These are phyloP conservation scores for Erucastrum elatum DNA, from an alignment of 345 rosid genomes.

Conservation along the genomic window DNA sequence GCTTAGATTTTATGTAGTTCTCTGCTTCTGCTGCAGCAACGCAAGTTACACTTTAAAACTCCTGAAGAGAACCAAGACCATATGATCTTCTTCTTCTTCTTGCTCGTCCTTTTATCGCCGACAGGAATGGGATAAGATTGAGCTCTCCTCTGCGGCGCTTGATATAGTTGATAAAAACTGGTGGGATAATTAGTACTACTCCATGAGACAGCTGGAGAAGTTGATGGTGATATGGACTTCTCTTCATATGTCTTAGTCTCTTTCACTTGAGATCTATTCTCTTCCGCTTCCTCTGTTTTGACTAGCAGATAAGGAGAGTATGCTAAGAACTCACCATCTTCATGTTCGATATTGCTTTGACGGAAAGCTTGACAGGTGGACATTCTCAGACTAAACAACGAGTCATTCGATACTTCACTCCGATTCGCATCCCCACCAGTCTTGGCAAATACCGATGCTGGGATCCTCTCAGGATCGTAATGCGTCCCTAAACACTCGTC, in stretches of 20 bases:
- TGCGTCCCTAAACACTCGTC: background rate
- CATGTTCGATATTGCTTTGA: background rate
- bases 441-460: slow-evolving; percentile 13
- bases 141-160: background rate
- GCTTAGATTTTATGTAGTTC: background rate
- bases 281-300: background rate
- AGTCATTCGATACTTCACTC: slow-evolving; percentile 12
- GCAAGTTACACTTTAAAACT: background rate
- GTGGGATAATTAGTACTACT: background rate
- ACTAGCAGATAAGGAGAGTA: background rate
- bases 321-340: slow-evolving; percentile 10
- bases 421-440: background rate
- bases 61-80: slow-evolving; percentile 27
- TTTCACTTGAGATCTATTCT: slow-evolving; percentile 11
- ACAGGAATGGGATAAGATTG: background rate
- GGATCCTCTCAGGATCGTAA: slow-evolving; percentile 19
- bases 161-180: background rate
- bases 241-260: background rate
- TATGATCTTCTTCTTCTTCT: background rate
- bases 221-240: background rate
- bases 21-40: background rate
- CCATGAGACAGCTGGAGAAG: slow-evolving; percentile 7
- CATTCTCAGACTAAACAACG: slow-evolving; percentile 33
- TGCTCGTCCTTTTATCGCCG: background rate
- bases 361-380: slow-evolving; percentile 12